phyloP scores from a whole-genome alignment of 2,329 filamentous ascomycete species.

The Epichloe amarillans region DNA sequence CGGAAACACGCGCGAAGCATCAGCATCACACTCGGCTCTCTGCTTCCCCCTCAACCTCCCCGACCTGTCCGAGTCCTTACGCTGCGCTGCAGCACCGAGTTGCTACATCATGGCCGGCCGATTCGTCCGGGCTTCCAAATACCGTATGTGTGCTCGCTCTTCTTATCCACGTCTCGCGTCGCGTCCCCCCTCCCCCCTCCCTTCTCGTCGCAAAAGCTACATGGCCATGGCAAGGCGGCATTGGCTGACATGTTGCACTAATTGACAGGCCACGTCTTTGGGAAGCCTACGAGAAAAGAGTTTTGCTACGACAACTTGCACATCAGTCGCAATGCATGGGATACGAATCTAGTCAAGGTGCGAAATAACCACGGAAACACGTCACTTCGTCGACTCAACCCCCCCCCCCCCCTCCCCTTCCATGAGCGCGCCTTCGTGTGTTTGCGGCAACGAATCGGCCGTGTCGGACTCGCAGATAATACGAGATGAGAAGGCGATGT shows the following conservation, averaged over 20 bases:
- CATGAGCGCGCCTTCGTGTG: too few relatives aligned
- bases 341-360: constrained; percentile 96
- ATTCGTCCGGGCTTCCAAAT: constrained; percentile 56
- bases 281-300: constrained; percentile 89
- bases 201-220: background rate
- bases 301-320: constrained; percentile 97
- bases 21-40: constrained; percentile 1
- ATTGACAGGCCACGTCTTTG: constrained; percentile 83
- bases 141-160: constrained; percentile 34
- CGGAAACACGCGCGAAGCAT: background rate
- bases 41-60: constrained; percentile 5
- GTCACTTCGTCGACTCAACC: background rate
- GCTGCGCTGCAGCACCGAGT: constrained; percentile 8
- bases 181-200: background rate
- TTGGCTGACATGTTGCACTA: background rate
- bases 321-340: constrained; percentile 97
- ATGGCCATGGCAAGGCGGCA: background rate
- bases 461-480: background rate
- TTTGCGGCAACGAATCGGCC: background rate
- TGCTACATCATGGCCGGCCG: constrained; percentile 41
- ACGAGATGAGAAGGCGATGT: background rate
- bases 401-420: too few relatives aligned
- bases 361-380: constrained; percentile 13
- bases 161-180: too few relatives aligned
- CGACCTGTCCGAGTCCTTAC: background rate